Evolutionary conservation across 805 yeast species (phyloP).

Genomic region (Schwanniomyces sp.): DNA sequence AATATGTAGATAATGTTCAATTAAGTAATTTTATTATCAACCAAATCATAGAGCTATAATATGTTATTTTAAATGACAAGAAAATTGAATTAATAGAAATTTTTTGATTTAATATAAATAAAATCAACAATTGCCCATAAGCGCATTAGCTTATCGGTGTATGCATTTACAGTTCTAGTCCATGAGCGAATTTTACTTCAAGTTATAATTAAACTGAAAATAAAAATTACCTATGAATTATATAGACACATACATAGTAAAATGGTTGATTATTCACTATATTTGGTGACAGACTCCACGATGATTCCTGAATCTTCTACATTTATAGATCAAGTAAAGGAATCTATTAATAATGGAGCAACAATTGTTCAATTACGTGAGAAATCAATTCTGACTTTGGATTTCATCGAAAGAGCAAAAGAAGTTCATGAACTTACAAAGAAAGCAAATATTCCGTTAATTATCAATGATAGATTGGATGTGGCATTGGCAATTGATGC

Average conservation of each 20-base stretch:
- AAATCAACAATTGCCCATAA: not conserved
- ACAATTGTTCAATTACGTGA: conserved; percentile 85
- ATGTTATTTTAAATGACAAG: too few relatives aligned
- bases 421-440: conserved; percentile 62
- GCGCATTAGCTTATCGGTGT: not conserved
- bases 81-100: not conserved
- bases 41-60: too few relatives aligned
- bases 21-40: too few relatives aligned
- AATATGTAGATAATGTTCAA: too few relatives aligned
- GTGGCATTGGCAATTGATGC: conserved; percentile 88
- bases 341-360: conserved; percentile 68
- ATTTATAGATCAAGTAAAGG: conserved; percentile 60
- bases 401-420: conserved; percentile 62
- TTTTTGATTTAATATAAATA: not conserved
- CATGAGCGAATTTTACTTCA: not conserved
- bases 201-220: not conserved
- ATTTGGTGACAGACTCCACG: conserved; percentile 77
- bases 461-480: conserved; percentile 85
- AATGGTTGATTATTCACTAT: conserved; percentile 55
- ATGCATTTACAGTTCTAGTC: not conserved
- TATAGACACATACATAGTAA: not conserved
- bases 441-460: conserved; percentile 63
- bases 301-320: conserved; percentile 58
- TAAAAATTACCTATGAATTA: not conserved
- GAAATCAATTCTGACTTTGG: conserved; percentile 65